phyloP scores from a whole-genome alignment of 805 yeast genomes.

The Scheffersomyces ergatensis region DNA sequence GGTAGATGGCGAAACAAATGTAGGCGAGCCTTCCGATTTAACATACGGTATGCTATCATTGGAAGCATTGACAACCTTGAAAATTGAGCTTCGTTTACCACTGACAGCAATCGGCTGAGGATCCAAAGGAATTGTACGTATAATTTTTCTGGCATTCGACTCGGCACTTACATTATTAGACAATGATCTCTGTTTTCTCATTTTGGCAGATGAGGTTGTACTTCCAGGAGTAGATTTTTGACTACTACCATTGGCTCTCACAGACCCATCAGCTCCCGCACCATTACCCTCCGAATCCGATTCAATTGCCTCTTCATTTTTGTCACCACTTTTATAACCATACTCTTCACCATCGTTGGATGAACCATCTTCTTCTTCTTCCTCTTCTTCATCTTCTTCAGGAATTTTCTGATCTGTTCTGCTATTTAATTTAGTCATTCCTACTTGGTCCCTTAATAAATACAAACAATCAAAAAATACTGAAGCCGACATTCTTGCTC shows the following conservation, averaged over 20 bases:
- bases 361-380: conserved; percentile 24
- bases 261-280: conserved; percentile 3
- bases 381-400: conserved; percentile 27
- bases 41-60: conserved; percentile 28
- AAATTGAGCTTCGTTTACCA: conserved; percentile 33
- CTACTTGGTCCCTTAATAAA: conserved; percentile 81
- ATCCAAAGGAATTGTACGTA: conserved; percentile 76
- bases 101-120: conserved; percentile 67
- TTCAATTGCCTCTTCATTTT: conserved; percentile 19
- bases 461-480: conserved; percentile 89
- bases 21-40: conserved; percentile 10
- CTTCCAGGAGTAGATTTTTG: conserved; percentile 39
- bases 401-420: conserved; percentile 18
- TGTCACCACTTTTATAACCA: conserved; percentile 9
- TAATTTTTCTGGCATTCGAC: conserved; percentile 69
- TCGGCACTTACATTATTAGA: conserved; percentile 63
- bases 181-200: conserved; percentile 45
- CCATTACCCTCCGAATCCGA: conserved; percentile 16
- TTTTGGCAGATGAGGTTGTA: conserved; percentile 27
- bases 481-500: conserved; percentile 88
- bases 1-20: conserved; percentile 1
- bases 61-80: conserved; percentile 35
- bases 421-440: conserved; percentile 65
- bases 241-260: conserved; percentile 14
- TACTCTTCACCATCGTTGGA: conserved; percentile 21